phyloP scores from a whole-genome alignment of 2,329 filamentous ascomycete species.

The Arthrobotrys musiformis region DNA sequence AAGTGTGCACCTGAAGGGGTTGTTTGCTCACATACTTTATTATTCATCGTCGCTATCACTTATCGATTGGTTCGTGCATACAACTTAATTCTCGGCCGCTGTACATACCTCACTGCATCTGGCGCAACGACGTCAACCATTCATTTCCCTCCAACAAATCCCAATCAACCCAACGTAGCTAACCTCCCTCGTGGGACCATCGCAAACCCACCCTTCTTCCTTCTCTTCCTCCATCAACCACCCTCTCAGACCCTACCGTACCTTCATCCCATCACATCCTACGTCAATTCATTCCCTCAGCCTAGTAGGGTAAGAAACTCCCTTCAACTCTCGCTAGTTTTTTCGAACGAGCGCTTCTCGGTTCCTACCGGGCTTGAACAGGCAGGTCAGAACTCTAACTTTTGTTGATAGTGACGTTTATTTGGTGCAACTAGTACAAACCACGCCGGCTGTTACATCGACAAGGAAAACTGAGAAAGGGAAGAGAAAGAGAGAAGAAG shows the following conservation, averaged over 20 bases:
- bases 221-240: not conserved
- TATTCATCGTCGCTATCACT: slow-evolving; percentile 21
- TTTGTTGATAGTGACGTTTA: slow-evolving; percentile 41
- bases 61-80: slow-evolving; percentile 30
- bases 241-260: not conserved
- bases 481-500: slow-evolving; percentile 6
- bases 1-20: slow-evolving; percentile 29
- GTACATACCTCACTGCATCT: no score
- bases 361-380: slow-evolving; percentile 51
- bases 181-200: not conserved
- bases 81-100: slow-evolving; percentile 22
- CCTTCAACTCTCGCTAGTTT: slow-evolving; percentile 34
- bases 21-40: slow-evolving; percentile 48
- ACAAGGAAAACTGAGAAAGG: slow-evolving; percentile 28
- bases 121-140: slow-evolving; percentile 34
- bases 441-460: slow-evolving; percentile 27
- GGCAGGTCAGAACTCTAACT: slow-evolving; percentile 42
- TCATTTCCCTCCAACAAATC: slow-evolving; percentile 4
- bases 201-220: not conserved
- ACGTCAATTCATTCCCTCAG: not conserved
- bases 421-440: slow-evolving; percentile 32
- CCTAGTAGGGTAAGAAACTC: slow-evolving; percentile 23
- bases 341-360: slow-evolving; percentile 37
- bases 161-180: not conserved
- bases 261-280: slow-evolving; percentile 2